Percentiles rank a stretch among this genome's conserved stretches.
phyloP scores from a whole-genome alignment of 1,284 basidiomycete genomes.

The Apiotrichum sp. region DNA sequence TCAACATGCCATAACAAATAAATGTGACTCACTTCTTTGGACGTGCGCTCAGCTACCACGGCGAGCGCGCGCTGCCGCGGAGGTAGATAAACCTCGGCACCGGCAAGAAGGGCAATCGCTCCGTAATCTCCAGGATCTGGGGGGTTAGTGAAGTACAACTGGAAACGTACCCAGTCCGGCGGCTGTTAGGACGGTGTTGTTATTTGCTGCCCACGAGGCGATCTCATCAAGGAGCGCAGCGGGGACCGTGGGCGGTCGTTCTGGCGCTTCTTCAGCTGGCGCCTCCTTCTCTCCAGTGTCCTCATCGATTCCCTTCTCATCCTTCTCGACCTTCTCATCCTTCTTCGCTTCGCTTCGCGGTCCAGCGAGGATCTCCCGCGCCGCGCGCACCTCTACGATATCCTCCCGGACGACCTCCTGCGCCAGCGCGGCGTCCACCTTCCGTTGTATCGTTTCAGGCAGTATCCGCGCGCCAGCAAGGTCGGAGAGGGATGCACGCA shows the following conservation, averaged over 20 bases:
- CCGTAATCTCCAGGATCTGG: constrained; percentile 30
- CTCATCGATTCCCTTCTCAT: neutral
- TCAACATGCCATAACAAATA: neutral
- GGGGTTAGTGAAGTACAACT: no score
- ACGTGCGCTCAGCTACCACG: neutral
- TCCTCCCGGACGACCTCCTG: neutral
- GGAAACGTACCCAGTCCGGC: constrained; percentile 16
- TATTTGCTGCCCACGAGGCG: constrained; percentile 12
- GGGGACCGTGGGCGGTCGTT: constrained; percentile 9
- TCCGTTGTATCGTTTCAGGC: constrained; percentile 14
- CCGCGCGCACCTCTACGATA: neutral
- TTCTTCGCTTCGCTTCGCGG: neutral
- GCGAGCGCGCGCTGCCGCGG: constrained; percentile 21
- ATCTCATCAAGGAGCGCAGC: constrained; percentile 18
- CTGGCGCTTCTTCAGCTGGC: neutral
- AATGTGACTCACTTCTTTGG: neutral
- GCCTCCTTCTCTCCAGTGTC: neutral
- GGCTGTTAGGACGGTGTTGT: constrained; percentile 1
- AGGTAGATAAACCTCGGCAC: constrained; percentile 36
- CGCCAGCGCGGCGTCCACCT: constrained; percentile 10
- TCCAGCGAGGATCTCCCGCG: neutral
- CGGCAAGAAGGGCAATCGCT: constrained; percentile 32
- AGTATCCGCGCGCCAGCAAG: constrained; percentile 2
- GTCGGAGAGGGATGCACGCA: constrained; percentile 3
- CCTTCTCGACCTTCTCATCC: neutral